Evolutionary conservation across 2,329 filamentous ascomycete genomes (phyloP).

Genomic region (Ambrosiella beaveri): DNA sequence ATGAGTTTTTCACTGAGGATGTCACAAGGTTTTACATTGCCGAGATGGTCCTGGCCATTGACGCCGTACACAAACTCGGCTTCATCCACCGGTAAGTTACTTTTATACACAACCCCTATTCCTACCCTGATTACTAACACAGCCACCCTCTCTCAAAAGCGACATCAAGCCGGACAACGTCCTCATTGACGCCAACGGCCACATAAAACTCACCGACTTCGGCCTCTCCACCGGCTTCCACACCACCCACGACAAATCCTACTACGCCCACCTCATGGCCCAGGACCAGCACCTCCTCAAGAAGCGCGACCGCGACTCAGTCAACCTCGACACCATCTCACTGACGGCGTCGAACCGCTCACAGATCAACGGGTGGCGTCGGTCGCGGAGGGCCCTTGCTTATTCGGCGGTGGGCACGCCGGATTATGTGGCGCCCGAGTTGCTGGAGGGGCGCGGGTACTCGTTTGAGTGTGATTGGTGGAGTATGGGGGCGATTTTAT

Average conservation of each 20-base stretch:
- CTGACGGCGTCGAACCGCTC: constrained; percentile 93
- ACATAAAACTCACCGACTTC: constrained; percentile 97
- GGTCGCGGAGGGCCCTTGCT: constrained; percentile 84
- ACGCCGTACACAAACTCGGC: constrained; percentile 62
- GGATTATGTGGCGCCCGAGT: constrained; percentile 96
- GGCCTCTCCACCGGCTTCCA: constrained; percentile 96
- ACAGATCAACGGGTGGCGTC: constrained; percentile 97
- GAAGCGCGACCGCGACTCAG: constrained; percentile 65
- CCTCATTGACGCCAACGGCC: constrained; percentile 79
- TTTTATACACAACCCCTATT: background rate
- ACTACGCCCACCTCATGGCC: constrained; percentile 80
- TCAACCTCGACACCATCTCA: constrained; percentile 95
- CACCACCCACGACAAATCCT: constrained; percentile 92
- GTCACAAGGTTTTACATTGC: constrained; percentile 76
- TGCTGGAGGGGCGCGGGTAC: constrained; percentile 93
- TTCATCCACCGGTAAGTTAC: constrained; percentile 54
- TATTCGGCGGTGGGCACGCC: constrained; percentile 97
- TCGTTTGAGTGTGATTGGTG: constrained; percentile 98
- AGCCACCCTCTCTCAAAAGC: constrained; percentile 27
- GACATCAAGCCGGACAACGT: constrained; percentile 99
- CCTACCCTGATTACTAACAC: background rate
- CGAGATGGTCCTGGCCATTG: constrained; percentile 63
- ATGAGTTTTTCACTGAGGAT: constrained; percentile 67
- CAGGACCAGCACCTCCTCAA: constrained; percentile 58
- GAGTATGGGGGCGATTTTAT: constrained; percentile 98